Base-by-base conservation (phyloP, 2,329 filamentous ascomycete genomes). In the Lizonia empirigonia region DNA sequence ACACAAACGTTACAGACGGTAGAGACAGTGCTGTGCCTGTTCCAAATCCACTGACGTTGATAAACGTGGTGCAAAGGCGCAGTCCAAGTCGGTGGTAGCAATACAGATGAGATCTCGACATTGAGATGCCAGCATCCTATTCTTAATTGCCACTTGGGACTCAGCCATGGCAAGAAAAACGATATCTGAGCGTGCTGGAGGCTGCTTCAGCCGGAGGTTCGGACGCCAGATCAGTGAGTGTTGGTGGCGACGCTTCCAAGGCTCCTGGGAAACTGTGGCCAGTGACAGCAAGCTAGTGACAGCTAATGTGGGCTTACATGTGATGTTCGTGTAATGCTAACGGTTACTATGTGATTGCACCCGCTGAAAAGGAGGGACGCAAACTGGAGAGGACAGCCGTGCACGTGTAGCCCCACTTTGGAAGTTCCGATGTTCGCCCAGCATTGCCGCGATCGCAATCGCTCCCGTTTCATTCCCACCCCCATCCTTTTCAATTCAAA, bases 1-100 rank as follows among this genome's bases (percentile, higher is more conserved):
- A 32, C 42, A 46, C 36, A 42, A 33, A 23, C 49, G 20, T 16
- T n/a, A 42, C 38, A 33, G n/a, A 27, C 49, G 32, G 30, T 42
- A 37, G 37, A 24, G 34, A 29, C 12, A 4, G 24, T 22, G 16
- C 20, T 30, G 37, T 27, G 22, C 20, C 27, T 52, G 41, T 46
- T 39, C 35, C 9, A 46, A 15, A 18, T 27, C 10, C 3, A 16
- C 12, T 4, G 5, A 7, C 12, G 2, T 22, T 24, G 13, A 30
- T n/a, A 13, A 7, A 6, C n/a, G 26, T 26, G 22, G 13, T 40
- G 2, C 36, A 29, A 29, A 5, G 7, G 9, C 30, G 7, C 30
- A 7, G 8, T 18, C 30, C 13, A 10, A 18, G 7, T 9, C 15
- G 7, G 5, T 20, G 32, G 7, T 34, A 10, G 18, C 9, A 10